phyloP scores from a whole-genome alignment of 306 rosid species.

The Astragalus glycyphyllos region DNA sequence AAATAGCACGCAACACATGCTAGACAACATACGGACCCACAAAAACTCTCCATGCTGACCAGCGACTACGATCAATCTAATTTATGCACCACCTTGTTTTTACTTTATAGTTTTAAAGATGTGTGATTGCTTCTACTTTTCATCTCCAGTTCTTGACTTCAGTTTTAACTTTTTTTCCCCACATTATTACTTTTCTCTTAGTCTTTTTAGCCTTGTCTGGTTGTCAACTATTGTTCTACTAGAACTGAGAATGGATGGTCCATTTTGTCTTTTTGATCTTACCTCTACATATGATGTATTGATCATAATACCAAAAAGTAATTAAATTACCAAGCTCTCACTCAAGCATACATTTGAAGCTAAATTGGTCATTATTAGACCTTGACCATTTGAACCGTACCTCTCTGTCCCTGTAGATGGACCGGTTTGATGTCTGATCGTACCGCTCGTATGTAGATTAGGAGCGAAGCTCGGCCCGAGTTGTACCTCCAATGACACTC shows the following conservation, averaged over 20 bases:
- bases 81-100: slow-evolving; percentile 37
- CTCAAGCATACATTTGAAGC: no score
- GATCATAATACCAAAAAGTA: slow-evolving; percentile 25
- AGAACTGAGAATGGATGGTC: slow-evolving; percentile 15
- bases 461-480: no score
- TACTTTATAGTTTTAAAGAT: slow-evolving; percentile 25
- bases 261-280: slow-evolving; percentile 15
- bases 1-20: slow-evolving; percentile 79
- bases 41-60: slow-evolving; percentile 51
- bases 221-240: slow-evolving; percentile 6
- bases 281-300: background rate
- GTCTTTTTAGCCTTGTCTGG: slow-evolving; percentile 18
- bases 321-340: no score
- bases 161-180: slow-evolving; percentile 28
- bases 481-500: no score
- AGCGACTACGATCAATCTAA: slow-evolving; percentile 40
- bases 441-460: no score
- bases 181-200: slow-evolving; percentile 32
- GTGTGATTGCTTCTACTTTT: slow-evolving; percentile 33
- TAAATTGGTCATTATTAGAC: no score
- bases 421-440: no score
- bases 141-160: slow-evolving; percentile 40
- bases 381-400: no score
- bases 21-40: slow-evolving; percentile 90
- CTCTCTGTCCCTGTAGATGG: no score